Evolutionary conservation across 2,329 filamentous ascomycete species (phyloP).

Genomic region (Cercospora berteroae): DNA sequence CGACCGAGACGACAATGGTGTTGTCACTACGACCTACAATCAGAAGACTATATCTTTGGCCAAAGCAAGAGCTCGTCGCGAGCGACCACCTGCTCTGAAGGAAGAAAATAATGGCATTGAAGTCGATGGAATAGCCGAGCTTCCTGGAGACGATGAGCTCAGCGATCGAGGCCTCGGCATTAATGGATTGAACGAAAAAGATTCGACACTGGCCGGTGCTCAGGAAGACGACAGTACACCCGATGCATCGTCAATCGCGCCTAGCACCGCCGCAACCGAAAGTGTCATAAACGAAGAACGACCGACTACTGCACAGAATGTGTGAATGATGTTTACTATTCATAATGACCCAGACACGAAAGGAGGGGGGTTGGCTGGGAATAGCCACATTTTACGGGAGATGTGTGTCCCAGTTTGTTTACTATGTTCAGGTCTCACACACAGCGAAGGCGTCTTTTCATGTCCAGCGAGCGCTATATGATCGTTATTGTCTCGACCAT

Average conservation of each 20-base stretch:
- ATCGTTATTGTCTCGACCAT: constrained; percentile 6
- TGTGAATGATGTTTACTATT: constrained; percentile 6
- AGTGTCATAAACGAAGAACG: constrained; percentile 13
- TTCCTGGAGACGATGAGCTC: constrained; percentile 19
- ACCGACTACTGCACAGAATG: constrained; percentile 12
- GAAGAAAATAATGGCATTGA: constrained; percentile 38
- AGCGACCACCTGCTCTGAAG: constrained; percentile 87
- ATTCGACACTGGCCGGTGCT: constrained; percentile 21
- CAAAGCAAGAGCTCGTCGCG: constrained; percentile 83
- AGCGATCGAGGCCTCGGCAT: constrained; percentile 30
- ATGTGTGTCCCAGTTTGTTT: not conserved
- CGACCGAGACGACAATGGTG: constrained; percentile 72
- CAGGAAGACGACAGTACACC: constrained; percentile 18
- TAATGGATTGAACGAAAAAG: constrained; percentile 24
- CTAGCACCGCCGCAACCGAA: constrained; percentile 16
- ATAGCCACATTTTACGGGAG: not conserved
- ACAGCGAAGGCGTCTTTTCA: constrained; percentile 15
- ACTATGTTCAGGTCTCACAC: constrained; percentile 8
- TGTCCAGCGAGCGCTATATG: constrained; percentile 2
- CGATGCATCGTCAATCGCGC: constrained; percentile 8
- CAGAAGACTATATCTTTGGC: constrained; percentile 92
- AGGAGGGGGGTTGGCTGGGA: not conserved
- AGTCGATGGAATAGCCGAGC: constrained; percentile 32
- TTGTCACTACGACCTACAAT: constrained; percentile 88
- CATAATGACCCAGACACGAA: not conserved